Base-by-base conservation (phyloP, 1,139 yeast species). In the Suhomyces bokatorum region DNA sequence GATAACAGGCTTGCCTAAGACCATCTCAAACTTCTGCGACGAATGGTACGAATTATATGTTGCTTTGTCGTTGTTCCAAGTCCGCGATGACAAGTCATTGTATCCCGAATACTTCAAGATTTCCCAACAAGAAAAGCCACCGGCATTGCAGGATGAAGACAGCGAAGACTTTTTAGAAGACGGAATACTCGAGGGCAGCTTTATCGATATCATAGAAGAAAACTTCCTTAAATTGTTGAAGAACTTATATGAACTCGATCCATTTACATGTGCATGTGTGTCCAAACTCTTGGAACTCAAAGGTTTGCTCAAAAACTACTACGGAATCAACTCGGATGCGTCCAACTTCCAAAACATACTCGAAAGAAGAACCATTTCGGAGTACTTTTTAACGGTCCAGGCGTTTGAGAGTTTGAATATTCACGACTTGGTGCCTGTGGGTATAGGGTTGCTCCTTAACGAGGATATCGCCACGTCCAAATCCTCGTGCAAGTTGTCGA, bases 41-140 rank as follows among this genome's bases (percentile, higher is more conserved):
- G 66, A 78, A 1, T 88, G 96, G 96, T 86, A 82, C 60, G 96
- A 87, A 57, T 73, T 83, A 15, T 73, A 81, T 38, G 71, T 80
- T 38, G 85, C 87, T 1, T 73, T 85, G 35, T 68, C 82, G 24
- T 69, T 82, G 42, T 89, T 73, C 59, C 83, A 81, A 57, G 80
- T 87, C 34, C 63, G 78, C 43, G 77, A 73, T 44, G 73, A 69
- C 46, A 64, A 56, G 7, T 46, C 53, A 2, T 58, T 73, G 3
- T 73, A 64, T 47, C 35, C 55, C 4, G 73, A 70, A 32, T 73
- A 66, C 51, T 72, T 58, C 45, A 56, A 64, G 14, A 50, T 66
- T 10, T 63, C 80, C 2, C 50, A 64, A 10, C 54, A 56, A 16
- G 74, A 66, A 47, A 66, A 60, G 39, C 77, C 77, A n/a, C 62